Base-by-base conservation (phyloP, 768 basidiomycete species). In the Naganishia friedmannii region DNA sequence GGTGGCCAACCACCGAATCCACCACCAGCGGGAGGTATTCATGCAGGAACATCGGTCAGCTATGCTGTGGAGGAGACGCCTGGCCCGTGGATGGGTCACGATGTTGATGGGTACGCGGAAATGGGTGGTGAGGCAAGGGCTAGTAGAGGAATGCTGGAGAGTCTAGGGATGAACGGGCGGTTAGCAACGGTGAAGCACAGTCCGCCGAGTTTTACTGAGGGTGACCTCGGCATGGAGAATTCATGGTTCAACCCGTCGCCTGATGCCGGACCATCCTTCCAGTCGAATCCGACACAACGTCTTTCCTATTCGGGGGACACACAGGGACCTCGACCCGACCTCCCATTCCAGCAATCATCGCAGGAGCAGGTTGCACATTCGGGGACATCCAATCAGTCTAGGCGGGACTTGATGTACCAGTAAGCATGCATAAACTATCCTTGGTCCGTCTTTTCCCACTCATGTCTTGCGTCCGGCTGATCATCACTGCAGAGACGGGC, bases 281-380 rank as follows among this genome's bases (percentile, higher is more conserved):
- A 51, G 48, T 23, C 48, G 23, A 51, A 3, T 51, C 48, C 48
- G 48, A 26, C 48, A 23, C 48, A 21, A n/a, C 48, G 6, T 51
- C 23, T 23, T 26, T n/a, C 13, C 48, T n/a, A 51, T 23, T 21
- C n/a, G n/a, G 48, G 21, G 23, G 19, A 51, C 68, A 66, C 31
- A 8, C 56, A 37, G 55, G 68, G 13, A 26, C 3, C n/a, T 26
- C 48, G 23, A 51, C 48, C 19, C 1, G 23, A 21, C n/a, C 48
- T 26, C 3, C 69, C 72, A 34, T 51, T 63, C 19, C 69, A 54
- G 17, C 66, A 72, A 21, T 31, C 71, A 29, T 51, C 32, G 28
- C 67, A 60, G 6, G 55, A 51, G n/a, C 65, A 45, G 46, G 23
- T 23, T 51, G 21, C 53, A 21, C 34, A 72, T 34, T 32, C 19